These are phyloP conservation scores for Phoenix roebelenii DNA, from an alignment of 176 grass and related monocot species.

Conservation along the genomic window DNA sequence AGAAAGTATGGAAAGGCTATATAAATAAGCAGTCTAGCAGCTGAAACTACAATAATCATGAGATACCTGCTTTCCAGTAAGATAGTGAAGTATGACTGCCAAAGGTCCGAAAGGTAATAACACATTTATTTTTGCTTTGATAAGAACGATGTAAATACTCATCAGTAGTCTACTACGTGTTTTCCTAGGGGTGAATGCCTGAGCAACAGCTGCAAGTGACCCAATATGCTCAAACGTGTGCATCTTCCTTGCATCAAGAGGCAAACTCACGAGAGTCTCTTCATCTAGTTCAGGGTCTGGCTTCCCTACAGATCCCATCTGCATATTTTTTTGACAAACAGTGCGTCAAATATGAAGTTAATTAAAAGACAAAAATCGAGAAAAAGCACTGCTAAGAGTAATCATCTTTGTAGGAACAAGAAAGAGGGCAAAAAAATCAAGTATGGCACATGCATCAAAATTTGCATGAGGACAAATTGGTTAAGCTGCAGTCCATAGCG, in stretches of 20 bases:
- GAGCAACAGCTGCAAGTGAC: conserved; percentile 58
- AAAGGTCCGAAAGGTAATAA: conserved; percentile 88
- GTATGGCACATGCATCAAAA: too few species aligned
- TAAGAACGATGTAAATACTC: conserved; percentile 73
- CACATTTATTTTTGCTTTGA: conserved; percentile 85
- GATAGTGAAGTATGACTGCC: conserved; percentile 80
- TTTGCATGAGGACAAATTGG: too few species aligned
- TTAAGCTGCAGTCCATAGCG: too few species aligned
- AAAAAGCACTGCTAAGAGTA: too few species aligned
- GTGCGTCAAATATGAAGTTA: too few species aligned
- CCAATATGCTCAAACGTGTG: conserved; percentile 92
- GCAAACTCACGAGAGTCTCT: conserved; percentile 17
- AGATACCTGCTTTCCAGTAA: conserved; percentile 71
- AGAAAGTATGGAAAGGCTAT: too few species aligned
- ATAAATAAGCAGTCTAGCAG: too few species aligned
- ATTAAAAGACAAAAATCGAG: too few species aligned
- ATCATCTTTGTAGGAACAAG: too few species aligned
- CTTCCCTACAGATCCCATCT: conserved; percentile 71
- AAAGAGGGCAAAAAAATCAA: too few species aligned
- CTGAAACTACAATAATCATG: too few species aligned
- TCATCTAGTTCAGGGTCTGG: conserved; percentile 40
- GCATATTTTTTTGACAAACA: neutral
- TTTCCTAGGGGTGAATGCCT: conserved; percentile 50
- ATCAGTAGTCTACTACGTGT: conserved; percentile 47
- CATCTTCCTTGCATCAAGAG: conserved; percentile 46